Base-by-base conservation (phyloP, 768 basidiomycete species). In the Lactarius quietus region DNA sequence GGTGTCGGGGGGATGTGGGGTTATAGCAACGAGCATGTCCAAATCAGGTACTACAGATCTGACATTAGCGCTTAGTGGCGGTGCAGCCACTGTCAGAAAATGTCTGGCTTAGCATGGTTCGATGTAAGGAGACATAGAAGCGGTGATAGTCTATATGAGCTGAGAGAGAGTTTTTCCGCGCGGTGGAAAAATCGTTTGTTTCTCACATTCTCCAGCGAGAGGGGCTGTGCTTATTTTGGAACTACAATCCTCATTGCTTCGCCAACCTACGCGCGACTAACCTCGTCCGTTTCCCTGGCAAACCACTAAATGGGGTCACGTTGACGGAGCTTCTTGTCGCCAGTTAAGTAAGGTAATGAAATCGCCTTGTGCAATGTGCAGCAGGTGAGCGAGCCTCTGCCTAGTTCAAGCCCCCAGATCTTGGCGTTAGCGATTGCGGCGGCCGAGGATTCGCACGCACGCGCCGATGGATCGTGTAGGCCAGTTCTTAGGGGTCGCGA, bases 11-110 rank as follows among this genome's bases (percentile, higher is more conserved):
- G 41, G 56, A 58, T 66, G 62, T 66, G 65, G 56, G 41, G 48
- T 62, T 66, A 66, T 66, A 66, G 65, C 65, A 66, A 66, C 65
- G 48, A 61, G 18, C 64, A 57, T 33, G 59, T 31, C 64, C 38
- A 29, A 54, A 60, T 64, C 33, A 64, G 59, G 39, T n/a, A 10
- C 28, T 38, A 52, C 33, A 35, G 15, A 65, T 65, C 55, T 62
- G 29, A 29, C 45, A 18, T 61, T 51, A 65, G 59, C 64, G 64
- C 61, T 9, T 43, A 5, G 65, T 66, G 65, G 65, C 65, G 2
- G 65, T 66, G 65, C 65, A 57, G 18, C 17, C 18, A 17, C n/a
- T 62, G 54, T 65, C 64, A 52, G 41, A 20, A 15, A 31, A 20
- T 57, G 35, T 56, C 33, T 55, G 36, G 48, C 54, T 35, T 55